phyloP scores from a whole-genome alignment of 1,284 basidiomycete species.

The Ganoderma lingzhi region DNA sequence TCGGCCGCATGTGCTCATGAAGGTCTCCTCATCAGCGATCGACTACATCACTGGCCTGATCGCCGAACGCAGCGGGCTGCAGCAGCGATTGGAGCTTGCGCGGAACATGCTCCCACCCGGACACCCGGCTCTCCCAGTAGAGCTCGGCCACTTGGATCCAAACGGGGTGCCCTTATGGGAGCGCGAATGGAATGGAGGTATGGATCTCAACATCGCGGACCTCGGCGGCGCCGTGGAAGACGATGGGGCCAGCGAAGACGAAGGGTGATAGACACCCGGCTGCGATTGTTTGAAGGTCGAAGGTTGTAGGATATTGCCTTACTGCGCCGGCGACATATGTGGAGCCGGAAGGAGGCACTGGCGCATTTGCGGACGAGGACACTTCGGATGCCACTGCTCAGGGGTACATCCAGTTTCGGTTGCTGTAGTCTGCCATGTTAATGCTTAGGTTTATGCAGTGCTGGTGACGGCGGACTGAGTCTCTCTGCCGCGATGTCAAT shows the following conservation, averaged over 20 bases:
- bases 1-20: background rate
- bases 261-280: slow-evolving; percentile 17
- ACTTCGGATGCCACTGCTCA: background rate
- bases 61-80: slow-evolving; percentile 60
- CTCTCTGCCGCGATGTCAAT: background rate
- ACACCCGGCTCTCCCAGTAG: slow-evolving; percentile 56
- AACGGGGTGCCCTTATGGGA: slow-evolving; percentile 67
- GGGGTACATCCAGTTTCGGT: background rate
- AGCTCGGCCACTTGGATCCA: slow-evolving; percentile 43
- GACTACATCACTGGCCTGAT: slow-evolving; percentile 79
- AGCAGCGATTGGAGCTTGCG: slow-evolving; percentile 67
- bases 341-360: background rate
- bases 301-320: background rate
- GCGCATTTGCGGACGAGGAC: background rate
- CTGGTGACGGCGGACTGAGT: background rate
- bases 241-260: slow-evolving; percentile 33
- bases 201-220: slow-evolving; percentile 50
- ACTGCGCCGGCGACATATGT: background rate
- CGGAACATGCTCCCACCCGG: slow-evolving; percentile 59
- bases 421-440: background rate
- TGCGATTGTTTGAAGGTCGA: background rate
- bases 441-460: background rate
- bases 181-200: slow-evolving; percentile 79
- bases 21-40: slow-evolving; percentile 64
- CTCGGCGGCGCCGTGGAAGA: slow-evolving; percentile 56